Evolutionary conservation across 2,329 filamentous ascomycete genomes (phyloP), one percentile per base, ranked within the genome.

Genomic region (Fonsecaea multimorphosa): DNA sequence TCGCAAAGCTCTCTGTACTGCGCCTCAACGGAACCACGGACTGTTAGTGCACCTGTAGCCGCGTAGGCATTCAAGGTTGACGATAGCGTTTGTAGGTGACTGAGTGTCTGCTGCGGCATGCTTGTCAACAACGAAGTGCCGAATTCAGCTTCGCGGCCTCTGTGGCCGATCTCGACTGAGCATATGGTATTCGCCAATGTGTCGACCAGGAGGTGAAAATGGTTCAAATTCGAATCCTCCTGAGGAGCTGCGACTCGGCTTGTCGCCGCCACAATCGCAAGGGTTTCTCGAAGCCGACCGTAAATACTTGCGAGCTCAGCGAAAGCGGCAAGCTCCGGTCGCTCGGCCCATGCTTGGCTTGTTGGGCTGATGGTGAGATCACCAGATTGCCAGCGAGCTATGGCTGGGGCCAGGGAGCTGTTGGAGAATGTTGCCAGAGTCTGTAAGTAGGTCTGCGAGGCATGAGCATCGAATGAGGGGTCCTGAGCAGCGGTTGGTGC

Each of bases 51-150:
- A 1, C 92, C 91, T 65, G 96, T 83, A 1, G 92, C 86, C 61
- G 93, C 85, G 76, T 95, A 98, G 0, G 93, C 93, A 32, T 90
- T 87, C 0, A 91, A 90, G 1, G 93, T 98, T 79, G 97, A 95
- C 1, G 92, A 89, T 27, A 98, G 82, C 31, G 98, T 89, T 56
- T 93, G 91, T 31, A 99, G 83, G 75, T 98, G 93, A 1, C 91
- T 95, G 66, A 99, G 81, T 1, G 87, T 85, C 75, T 96, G 89
- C 63, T 94, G 90, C 0, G 95, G 89, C 58, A 98, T 90, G 73
- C 89, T 93, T 70, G 94, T 90, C 22, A 98, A 78, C 53, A 98
- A 80, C 4, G 90, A 94, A 76, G 87, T 84, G 61, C 91, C 89
- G 54, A 86, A 85, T 69, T 90, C 86, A 24, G 88, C 87, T 72